Base-by-base conservation (phyloP, 2,329 filamentous ascomycete genomes). In the Xylaria sp. region DNA sequence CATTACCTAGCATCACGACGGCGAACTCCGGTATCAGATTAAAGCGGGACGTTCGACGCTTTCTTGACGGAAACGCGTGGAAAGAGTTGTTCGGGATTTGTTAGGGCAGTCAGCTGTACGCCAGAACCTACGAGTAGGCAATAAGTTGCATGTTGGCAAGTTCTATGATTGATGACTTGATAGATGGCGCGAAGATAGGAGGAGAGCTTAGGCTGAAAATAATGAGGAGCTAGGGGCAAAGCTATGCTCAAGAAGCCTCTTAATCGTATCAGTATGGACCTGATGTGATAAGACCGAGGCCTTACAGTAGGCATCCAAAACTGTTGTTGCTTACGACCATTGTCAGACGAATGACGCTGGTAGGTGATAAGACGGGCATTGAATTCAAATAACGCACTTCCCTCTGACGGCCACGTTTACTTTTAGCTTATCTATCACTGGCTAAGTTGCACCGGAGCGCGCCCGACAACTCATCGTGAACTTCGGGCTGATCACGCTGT, bases 351-450 rank as follows among this genome's bases (percentile, higher is more conserved):
- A 36, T 53, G 39, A 46, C 45, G 55, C 10, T n/a, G 43, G 32
- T 34, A 52, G 53, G 20, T n/a, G 41, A 63, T 28, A 32, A 43
- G 28, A 30, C 41, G 25, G 39, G 39, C 34, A 59, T 36, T 18
- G 30, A 60, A 67, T 46, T 59, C 45, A 58, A 66, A 62, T 25
- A n/a, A 23, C 36, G 62, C 36, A 18, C 43, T 20, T 50, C 45
- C 15, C 28, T 32, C 12, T n/a, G 18, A 36, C 12, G 30, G 7
- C 52, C 32, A 36, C 36, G 4, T 43, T 18, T 15, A 36, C 36
- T 2, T 43, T 18, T 15, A 23, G 36, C 46, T 34, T 55, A 50
- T 60, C 36, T 30, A 30, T 39, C 36, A 13, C 36, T 39, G 18
- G 36, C 36, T 39, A 39, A 39, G 13, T 39, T 18, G 12, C 12